Percentiles rank a stretch among this genome's conserved stretches.
Evolutionary conservation across 1,284 basidiomycete species (phyloP).

Genomic region (Ceratobasidium sp.): DNA sequence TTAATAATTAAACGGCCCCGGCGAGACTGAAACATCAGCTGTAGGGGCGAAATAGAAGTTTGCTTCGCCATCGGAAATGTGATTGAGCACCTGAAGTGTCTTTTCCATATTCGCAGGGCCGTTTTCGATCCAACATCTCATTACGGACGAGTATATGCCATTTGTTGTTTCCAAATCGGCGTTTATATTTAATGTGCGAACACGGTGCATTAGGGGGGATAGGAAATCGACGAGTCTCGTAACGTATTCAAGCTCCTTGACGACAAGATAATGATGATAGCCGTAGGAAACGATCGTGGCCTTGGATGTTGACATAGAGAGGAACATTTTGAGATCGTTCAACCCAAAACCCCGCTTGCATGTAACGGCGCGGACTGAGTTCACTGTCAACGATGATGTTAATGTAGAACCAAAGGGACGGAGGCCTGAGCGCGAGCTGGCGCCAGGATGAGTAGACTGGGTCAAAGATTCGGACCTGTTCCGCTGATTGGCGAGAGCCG

Average conservation of each 20-base stretch:
- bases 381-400: background rate
- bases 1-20: too few relatives aligned
- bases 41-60: too few relatives aligned
- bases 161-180: too few relatives aligned
- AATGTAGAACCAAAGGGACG: too few relatives aligned
- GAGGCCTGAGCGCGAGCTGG: background rate
- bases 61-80: too few relatives aligned
- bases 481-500: background rate
- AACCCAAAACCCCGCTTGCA: too few relatives aligned
- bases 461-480: background rate
- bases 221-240: background rate
- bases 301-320: background rate
- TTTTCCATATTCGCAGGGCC: background rate
- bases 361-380: too few relatives aligned
- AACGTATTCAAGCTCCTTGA: too few relatives aligned
- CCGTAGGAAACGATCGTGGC: too few relatives aligned
- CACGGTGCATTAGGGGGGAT: background rate
- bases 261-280: too few relatives aligned
- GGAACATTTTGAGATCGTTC: background rate
- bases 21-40: too few relatives aligned
- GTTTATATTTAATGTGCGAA: background rate
- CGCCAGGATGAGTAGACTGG: conserved; percentile 1
- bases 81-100: background rate
- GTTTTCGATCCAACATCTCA: background rate
- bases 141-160: background rate